These are phyloP conservation scores for Iris pallida DNA, from an alignment of 116 monocot genomes.

Conservation along the genomic window DNA sequence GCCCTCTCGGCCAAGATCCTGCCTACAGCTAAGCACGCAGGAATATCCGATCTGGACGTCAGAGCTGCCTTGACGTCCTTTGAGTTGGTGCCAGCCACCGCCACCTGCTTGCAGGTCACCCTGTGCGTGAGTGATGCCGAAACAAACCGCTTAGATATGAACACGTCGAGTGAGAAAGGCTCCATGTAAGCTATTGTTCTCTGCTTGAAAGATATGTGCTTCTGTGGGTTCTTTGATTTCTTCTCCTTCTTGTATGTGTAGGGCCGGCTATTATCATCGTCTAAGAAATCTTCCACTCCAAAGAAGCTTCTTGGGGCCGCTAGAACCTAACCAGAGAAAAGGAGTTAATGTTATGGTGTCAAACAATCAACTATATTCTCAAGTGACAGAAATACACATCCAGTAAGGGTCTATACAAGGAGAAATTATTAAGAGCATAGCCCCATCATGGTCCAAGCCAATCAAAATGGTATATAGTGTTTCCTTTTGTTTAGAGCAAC, in stretches of 20 bases:
- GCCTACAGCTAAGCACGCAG: constrained; percentile 78
- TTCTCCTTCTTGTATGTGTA: constrained; percentile 88
- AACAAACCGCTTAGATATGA: constrained; percentile 87
- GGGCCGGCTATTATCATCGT: constrained; percentile 84
- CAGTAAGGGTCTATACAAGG: not conserved
- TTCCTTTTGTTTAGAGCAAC: too few species aligned
- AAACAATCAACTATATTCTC: not conserved
- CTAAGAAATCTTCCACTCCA: constrained; percentile 84
- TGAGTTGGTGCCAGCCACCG: constrained; percentile 89
- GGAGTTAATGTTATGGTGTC: not conserved
- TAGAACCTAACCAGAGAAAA: constrained; percentile 24
- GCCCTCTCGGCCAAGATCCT: constrained; percentile 68
- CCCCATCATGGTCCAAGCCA: not conserved
- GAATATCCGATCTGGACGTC: constrained; percentile 73
- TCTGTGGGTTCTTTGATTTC: constrained; percentile 68
- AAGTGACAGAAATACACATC: not conserved
- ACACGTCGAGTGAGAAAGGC: constrained; percentile 78
- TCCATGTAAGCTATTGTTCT: constrained; percentile 88
- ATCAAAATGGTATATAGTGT: not conserved
- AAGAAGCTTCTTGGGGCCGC: constrained; percentile 74
- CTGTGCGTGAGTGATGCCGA: constrained; percentile 84
- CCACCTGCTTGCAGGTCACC: constrained; percentile 80
- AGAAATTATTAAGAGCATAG: not conserved
- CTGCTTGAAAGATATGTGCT: constrained; percentile 86
- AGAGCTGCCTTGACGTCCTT: constrained; percentile 86